Percentiles rank a stretch among this genome's conserved stretches.
Conservation (phyloP, 495 filamentous ascomycete species). For the Tuber borchii region DNA sequence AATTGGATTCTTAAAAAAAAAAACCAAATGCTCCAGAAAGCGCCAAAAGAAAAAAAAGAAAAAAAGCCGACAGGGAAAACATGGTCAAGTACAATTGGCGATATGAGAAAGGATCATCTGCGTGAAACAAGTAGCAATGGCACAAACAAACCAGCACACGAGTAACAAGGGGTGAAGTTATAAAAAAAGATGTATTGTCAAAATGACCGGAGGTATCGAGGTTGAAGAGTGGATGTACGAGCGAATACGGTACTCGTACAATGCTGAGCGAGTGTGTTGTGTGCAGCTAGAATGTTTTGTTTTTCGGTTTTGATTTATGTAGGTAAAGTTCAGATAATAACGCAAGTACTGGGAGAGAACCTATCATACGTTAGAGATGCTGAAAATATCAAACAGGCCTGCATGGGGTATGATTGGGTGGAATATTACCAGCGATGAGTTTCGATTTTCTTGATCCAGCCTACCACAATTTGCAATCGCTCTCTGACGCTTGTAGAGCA, state of each 20-base stretch:
- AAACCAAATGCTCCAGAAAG: constrained; percentile 28
- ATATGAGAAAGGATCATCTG: not conserved
- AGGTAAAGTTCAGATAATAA: constrained; percentile 36
- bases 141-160: constrained; percentile 26
- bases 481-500: constrained; percentile 67
- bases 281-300: constrained; percentile 15
- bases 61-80: not conserved
- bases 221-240: not conserved
- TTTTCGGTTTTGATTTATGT: constrained; percentile 7
- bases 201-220: not conserved
- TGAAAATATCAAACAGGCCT: constrained; percentile 19
- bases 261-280: constrained; percentile 21
- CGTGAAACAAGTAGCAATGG: not conserved
- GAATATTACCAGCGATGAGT: constrained; percentile 61
- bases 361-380: constrained; percentile 20
- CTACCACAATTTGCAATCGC: constrained; percentile 67
- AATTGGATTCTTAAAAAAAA: constrained; percentile 15
- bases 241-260: not conserved
- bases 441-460: constrained; percentile 70
- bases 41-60: constrained; percentile 21
- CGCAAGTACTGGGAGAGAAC: constrained; percentile 40
- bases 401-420: constrained; percentile 6
- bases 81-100: not conserved
- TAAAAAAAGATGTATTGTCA: constrained; percentile 18
- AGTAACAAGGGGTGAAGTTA: constrained; percentile 15